phyloP scores from a whole-genome alignment of 371 early-diverging fungal genomes.

The Mortierella sp. region DNA sequence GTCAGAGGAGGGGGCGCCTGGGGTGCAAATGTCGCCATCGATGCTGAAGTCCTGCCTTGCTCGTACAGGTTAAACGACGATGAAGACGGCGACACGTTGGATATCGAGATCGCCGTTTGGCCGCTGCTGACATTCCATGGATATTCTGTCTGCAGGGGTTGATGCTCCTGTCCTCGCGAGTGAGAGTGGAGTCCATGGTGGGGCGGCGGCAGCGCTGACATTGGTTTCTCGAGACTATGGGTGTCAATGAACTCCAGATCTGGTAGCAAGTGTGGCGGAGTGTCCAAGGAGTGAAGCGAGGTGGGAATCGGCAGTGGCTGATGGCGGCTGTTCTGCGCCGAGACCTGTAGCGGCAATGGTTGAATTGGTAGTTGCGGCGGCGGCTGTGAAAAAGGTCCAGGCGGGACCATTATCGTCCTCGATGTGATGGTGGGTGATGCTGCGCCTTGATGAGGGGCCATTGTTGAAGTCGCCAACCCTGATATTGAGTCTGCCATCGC shows the following conservation, averaged over 20 bases:
- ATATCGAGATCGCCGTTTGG: too few relatives aligned
- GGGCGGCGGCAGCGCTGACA: neutral
- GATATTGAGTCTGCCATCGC: neutral
- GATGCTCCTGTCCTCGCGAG: neutral
- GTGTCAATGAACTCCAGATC: neutral
- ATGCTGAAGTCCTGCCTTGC: neutral
- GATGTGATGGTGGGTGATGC: neutral
- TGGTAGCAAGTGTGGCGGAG: neutral
- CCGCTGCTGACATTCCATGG: neutral
- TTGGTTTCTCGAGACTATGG: neutral
- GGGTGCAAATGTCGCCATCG: neutral
- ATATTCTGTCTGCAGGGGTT: neutral
- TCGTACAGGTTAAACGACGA: neutral
- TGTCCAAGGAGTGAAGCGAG: neutral
- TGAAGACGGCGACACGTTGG: neutral
- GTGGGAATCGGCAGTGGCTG: neutral
- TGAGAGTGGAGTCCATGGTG: neutral
- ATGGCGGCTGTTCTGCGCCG: neutral
- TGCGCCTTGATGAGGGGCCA: neutral
- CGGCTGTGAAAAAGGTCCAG: neutral
- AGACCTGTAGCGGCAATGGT: neutral
- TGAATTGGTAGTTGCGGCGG: neutral
- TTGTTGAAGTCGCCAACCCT: neutral
- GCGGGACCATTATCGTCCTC: too few relatives aligned
- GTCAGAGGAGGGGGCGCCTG: neutral